Evolutionary conservation across 225 moss, liverwort and hornwort species (phyloP).

Genomic region (Polytrichum commune): DNA sequence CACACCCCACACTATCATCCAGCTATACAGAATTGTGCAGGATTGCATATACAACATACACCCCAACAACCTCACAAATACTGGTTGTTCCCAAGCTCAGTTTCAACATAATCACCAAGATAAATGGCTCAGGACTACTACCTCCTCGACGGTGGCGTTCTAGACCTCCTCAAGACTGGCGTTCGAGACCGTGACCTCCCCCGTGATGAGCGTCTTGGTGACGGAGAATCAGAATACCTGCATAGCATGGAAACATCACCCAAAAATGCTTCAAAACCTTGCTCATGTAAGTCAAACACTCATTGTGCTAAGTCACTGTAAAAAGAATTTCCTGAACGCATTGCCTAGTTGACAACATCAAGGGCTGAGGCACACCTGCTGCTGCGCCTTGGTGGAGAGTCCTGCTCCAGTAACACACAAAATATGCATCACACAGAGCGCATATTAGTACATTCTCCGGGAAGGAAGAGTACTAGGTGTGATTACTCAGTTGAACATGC

Average conservation of each 20-base stretch:
- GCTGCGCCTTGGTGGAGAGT: constrained; percentile 41
- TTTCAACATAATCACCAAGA: neutral
- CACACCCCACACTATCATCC: neutral
- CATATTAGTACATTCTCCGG: neutral
- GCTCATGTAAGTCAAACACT: too few species aligned
- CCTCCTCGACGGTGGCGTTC: neutral
- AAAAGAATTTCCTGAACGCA: too few species aligned
- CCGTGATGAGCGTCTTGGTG: constrained; percentile 50
- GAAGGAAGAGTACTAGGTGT: too few species aligned
- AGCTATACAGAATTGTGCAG: too few species aligned
- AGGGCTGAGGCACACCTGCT: constrained; percentile 34
- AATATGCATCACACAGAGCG: neutral
- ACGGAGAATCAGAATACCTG: constrained; percentile 61
- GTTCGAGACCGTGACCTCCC: constrained; percentile 48
- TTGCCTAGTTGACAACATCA: neutral
- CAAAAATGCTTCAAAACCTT: too few species aligned
- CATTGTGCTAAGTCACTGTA: neutral
- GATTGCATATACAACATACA: neutral
- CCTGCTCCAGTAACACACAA: constrained; percentile 28
- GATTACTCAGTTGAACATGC: too few species aligned
- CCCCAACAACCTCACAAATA: neutral
- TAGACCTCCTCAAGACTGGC: constrained; percentile 50
- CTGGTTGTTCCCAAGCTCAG: too few species aligned
- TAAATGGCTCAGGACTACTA: neutral
- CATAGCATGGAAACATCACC: constrained; percentile 8